Conservation (phyloP, 495 filamentous ascomycete species). For the Tuber borchii region DNA sequence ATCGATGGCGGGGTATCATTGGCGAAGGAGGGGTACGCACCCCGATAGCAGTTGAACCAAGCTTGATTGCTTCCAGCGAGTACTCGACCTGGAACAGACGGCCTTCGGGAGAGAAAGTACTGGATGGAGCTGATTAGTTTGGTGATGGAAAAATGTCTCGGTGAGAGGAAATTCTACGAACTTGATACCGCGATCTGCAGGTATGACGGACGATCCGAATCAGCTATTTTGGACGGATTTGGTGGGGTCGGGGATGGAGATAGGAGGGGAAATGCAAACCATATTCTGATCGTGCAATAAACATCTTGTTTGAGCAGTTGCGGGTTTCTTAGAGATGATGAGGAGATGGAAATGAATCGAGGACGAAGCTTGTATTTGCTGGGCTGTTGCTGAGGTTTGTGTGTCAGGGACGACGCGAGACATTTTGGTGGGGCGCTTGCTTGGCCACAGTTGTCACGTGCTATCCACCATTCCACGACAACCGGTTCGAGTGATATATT, state of each 20-base stretch:
- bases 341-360: constrained; percentile 39
- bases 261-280: constrained; percentile 54
- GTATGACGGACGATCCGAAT: constrained; percentile 35
- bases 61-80: constrained; percentile 99
- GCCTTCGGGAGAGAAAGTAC: constrained; percentile 99
- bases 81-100: constrained; percentile 99
- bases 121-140: constrained; percentile 43
- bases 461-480: not conserved
- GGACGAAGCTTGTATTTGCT: constrained; percentile 10
- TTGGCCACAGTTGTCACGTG: not conserved
- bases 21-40: constrained; percentile 48
- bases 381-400: not conserved
- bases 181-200: constrained; percentile 95
- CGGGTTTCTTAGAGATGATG: constrained; percentile 9
- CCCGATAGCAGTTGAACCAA: constrained; percentile 95
- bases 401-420: not conserved
- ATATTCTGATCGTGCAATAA: constrained; percentile 99
- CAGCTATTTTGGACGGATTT: constrained; percentile 34
- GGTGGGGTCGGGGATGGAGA: constrained; percentile 10
- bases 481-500: not conserved
- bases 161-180: constrained; percentile 48
- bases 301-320: constrained; percentile 61
- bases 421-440: not conserved
- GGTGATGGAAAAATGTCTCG: constrained; percentile 17
- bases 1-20: constrained; percentile 13